Evolutionary conservation across 2,329 filamentous ascomycete species (phyloP).

Genomic region (Arthrobotrys conoides): DNA sequence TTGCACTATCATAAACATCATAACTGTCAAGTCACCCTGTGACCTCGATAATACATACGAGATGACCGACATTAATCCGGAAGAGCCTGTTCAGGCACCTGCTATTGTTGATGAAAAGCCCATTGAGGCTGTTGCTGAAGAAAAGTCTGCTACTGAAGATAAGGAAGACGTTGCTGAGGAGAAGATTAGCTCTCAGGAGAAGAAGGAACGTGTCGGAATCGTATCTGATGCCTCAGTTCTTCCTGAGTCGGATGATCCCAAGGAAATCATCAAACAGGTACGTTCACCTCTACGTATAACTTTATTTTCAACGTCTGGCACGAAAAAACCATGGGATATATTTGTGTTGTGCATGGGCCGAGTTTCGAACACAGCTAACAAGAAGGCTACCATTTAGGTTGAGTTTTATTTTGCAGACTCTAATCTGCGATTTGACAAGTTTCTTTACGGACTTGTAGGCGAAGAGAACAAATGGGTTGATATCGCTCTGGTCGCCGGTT

Average conservation of each 20-base stretch:
- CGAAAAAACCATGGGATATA: neutral
- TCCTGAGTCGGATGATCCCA: slow-evolving; percentile 81
- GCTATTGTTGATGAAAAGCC: slow-evolving; percentile 9
- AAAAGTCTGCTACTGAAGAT: slow-evolving; percentile 32
- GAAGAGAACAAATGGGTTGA: slow-evolving; percentile 84
- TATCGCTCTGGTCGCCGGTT: slow-evolving; percentile 82
- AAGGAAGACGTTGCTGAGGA: slow-evolving; percentile 29
- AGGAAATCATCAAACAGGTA: slow-evolving; percentile 86
- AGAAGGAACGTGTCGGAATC: slow-evolving; percentile 71
- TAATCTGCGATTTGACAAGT: slow-evolving; percentile 90
- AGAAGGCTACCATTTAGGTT: slow-evolving; percentile 72
- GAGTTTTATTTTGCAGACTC: slow-evolving; percentile 97
- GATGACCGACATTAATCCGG: slow-evolving; percentile 49
- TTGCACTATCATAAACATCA: neutral
- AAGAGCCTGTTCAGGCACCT: slow-evolving; percentile 30
- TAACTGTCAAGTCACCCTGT: neutral
- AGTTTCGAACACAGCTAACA: slow-evolving; percentile 8
- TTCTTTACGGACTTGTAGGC: slow-evolving; percentile 84
- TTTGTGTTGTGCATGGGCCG: slow-evolving; percentile 33
- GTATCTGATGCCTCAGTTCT: slow-evolving; percentile 79
- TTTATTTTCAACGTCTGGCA: neutral
- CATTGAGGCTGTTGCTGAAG: slow-evolving; percentile 51
- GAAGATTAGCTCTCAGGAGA: slow-evolving; percentile 36
- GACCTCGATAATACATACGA: neutral
- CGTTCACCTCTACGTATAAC: neutral